A percentile compares a stretch with the other conserved stretches of the same genome.
Evolutionary conservation across 208 protist genomes (phyloP).

Genomic region (Leishmania amazonensis): DNA sequence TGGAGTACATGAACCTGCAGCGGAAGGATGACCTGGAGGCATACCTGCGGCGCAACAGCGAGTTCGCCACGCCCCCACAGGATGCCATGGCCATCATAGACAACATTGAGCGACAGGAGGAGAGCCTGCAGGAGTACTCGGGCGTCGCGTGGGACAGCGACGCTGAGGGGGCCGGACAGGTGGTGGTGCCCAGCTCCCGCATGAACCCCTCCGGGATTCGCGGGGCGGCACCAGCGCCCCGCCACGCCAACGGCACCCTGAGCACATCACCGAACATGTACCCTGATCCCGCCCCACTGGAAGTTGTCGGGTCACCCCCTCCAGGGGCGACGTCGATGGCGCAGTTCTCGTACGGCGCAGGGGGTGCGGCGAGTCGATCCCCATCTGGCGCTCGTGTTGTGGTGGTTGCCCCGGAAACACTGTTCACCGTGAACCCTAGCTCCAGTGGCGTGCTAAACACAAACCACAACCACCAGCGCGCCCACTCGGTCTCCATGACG

Average conservation of each 20-base stretch:
- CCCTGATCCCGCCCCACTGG: background rate
- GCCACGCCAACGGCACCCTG: background rate
- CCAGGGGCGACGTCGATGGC: background rate
- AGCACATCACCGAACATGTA: background rate
- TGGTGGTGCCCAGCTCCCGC: conserved; percentile 17
- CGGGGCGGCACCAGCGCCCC: background rate
- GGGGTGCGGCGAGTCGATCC: background rate
- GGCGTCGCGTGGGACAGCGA: background rate
- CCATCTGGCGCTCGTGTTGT: conserved; percentile 13
- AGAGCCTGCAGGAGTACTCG: background rate
- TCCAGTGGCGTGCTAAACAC: background rate
- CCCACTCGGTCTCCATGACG: conserved; percentile 16
- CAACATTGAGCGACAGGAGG: conserved; percentile 27
- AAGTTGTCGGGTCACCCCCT: background rate
- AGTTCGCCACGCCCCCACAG: conserved; percentile 19
- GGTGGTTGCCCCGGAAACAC: conserved; percentile 1
- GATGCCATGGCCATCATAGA: conserved; percentile 28
- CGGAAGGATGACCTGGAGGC: conserved; percentile 49
- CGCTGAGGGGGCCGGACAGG: background rate
- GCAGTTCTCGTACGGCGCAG: background rate
- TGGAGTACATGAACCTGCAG: conserved; percentile 72
- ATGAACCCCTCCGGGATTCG: conserved; percentile 9
- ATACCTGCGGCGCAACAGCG: conserved; percentile 54
- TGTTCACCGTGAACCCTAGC: background rate
- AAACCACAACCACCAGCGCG: conserved; percentile 21